Conservation (phyloP, 1,284 basidiomycete species). For the Trichosporon sp. region DNA sequence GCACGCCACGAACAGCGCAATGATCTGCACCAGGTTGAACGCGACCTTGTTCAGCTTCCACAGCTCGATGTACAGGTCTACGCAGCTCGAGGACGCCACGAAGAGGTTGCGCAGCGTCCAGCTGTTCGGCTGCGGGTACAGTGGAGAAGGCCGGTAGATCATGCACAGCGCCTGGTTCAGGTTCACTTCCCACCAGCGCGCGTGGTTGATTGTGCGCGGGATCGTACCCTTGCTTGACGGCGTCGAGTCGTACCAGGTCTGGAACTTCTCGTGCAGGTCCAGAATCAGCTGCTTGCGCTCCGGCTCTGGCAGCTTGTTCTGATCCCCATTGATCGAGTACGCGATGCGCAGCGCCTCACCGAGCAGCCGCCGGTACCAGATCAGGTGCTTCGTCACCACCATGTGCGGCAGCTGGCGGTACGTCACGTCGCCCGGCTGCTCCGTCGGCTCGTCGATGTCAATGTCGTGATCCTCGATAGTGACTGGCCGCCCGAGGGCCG, state of each 20-base stretch:
- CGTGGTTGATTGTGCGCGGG: slow-evolving; percentile 23
- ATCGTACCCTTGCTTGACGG: slow-evolving; percentile 1
- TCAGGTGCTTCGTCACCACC: slow-evolving; percentile 20
- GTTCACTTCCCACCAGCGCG: slow-evolving; percentile 29
- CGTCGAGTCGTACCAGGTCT: slow-evolving; percentile 5
- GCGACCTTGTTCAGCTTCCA: slow-evolving; percentile 27
- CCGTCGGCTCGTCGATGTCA: slow-evolving; percentile 28
- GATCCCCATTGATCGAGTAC: slow-evolving; percentile 27
- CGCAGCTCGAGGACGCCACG: slow-evolving; percentile 23
- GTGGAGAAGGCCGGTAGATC: slow-evolving; percentile 33
- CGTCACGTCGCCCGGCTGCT: slow-evolving; percentile 14
- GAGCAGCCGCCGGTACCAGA: slow-evolving; percentile 26
- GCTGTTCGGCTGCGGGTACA: slow-evolving; percentile 26
- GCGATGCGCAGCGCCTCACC: slow-evolving; percentile 26
- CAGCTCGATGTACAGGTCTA: slow-evolving; percentile 32
- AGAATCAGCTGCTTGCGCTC: slow-evolving; percentile 23
- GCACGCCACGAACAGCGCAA: slow-evolving; percentile 29
- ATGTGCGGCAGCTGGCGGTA: slow-evolving; percentile 24
- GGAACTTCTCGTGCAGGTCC: slow-evolving; percentile 22
- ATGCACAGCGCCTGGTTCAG: slow-evolving; percentile 31
- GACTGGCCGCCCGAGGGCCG: slow-evolving; percentile 30
- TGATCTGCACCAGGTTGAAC: slow-evolving; percentile 35
- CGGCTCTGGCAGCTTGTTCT: slow-evolving; percentile 26
- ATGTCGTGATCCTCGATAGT: slow-evolving; percentile 33
- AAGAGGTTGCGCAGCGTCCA: slow-evolving; percentile 26